Base-by-base conservation (phyloP, 495 filamentous ascomycete genomes). In the Wilcoxina mikolae region DNA sequence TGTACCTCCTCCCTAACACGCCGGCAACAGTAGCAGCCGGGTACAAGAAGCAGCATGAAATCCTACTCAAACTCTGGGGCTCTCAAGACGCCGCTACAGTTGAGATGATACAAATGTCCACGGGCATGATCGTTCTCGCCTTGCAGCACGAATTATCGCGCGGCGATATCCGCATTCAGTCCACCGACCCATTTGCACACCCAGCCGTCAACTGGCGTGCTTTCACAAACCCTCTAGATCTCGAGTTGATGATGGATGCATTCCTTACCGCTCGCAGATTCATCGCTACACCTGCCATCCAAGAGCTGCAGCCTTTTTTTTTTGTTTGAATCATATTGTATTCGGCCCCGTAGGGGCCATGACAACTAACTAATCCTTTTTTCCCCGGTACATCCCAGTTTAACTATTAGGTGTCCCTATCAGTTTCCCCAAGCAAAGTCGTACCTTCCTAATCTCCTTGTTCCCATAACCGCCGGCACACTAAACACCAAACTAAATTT, bases 201-300 rank as follows among this genome's bases (percentile, higher is more conserved):
- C 65, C 65, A 0, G 28, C 61, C 23, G 46, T 71, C 5, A 60
- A 71, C 33, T 58, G 62, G 5, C 60, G 70, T 7, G 68, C 68
- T 10, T 66, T 68, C 4, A 69, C 69, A 20, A 69, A 75, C 28
- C 60, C 71, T 0, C 51, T 71, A 7, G 73, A 75, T 28, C 62
- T 69, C 22, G 56, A 68, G 27, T 46, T 75, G 15, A 58, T 73
- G 10, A 41, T 69, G 27, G 64, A 67, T 11, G 70, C 61, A 0
- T 57, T 73, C 42, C 56, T 54, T 17, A 68, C 70, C 43, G 68
- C 63, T 53, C 57, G 68, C 5, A 59, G 56, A 11, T 48, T 74
- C 22, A 54, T 72, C 12, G 50, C 60, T 24, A 71, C 68, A 0
- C 41, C 57, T 4, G 53, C 58, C 23, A 68, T 75, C 51, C 64